Evolutionary conservation across 139 green algal species (phyloP).

Genomic region (Cymbomonas tetramitiformis): DNA sequence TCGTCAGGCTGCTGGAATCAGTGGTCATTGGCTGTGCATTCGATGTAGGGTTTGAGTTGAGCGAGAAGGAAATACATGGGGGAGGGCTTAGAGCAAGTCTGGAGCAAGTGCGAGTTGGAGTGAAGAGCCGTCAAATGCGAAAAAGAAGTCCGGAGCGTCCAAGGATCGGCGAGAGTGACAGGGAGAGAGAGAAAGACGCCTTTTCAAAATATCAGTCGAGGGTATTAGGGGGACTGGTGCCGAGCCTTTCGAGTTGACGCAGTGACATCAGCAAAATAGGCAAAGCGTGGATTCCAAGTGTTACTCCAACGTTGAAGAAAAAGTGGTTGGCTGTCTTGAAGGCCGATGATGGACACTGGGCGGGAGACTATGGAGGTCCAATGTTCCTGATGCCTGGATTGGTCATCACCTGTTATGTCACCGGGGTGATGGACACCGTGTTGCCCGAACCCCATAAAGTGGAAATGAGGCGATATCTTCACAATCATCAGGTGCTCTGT

Average conservation of each 20-base stretch:
- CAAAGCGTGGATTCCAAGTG: neutral
- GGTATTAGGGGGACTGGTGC: neutral
- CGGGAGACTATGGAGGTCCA: constrained; percentile 90
- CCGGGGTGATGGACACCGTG: constrained; percentile 52
- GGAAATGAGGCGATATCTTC: constrained; percentile 82
- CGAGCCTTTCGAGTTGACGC: neutral
- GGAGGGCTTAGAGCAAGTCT: too few relatives aligned
- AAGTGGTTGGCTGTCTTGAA: constrained; percentile 72
- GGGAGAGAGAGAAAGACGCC: too few relatives aligned
- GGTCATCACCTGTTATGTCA: constrained; percentile 73
- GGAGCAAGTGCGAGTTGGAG: too few relatives aligned
- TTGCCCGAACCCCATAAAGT: constrained; percentile 30
- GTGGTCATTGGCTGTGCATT: too few relatives aligned
- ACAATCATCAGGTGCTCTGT: constrained; percentile 93
- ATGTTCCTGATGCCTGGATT: constrained; percentile 97
- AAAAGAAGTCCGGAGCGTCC: too few relatives aligned
- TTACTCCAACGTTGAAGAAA: neutral
- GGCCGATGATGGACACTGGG: constrained; percentile 83
- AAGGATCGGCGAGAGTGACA: too few relatives aligned
- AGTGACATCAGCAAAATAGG: neutral
- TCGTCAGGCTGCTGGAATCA: neutral
- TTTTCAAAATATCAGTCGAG: neutral
- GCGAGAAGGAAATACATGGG: too few relatives aligned
- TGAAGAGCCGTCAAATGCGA: too few relatives aligned
- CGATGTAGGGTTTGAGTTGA: too few relatives aligned